Evolutionary conservation across 139 green algal species (phyloP).

Genomic region (Chlorella sp.): DNA sequence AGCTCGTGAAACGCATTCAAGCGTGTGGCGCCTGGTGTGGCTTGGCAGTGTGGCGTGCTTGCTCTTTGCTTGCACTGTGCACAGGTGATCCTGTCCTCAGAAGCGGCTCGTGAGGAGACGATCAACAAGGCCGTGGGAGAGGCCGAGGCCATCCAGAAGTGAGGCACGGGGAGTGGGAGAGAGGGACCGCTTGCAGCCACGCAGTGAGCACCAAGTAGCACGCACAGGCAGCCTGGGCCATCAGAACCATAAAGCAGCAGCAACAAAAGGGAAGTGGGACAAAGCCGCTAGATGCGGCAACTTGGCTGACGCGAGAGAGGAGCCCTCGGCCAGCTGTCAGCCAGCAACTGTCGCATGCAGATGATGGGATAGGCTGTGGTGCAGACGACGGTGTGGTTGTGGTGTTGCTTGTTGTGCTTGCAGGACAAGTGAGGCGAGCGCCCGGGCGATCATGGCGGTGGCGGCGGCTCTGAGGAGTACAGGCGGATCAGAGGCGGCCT

Average conservation of each 20-base stretch:
- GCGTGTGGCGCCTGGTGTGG: too few species aligned
- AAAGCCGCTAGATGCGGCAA: not conserved
- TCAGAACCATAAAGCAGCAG: too few species aligned
- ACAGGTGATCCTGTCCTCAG: constrained; percentile 80
- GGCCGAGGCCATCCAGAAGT: constrained; percentile 36
- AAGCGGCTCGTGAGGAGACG: constrained; percentile 67
- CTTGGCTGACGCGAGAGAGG: not conserved
- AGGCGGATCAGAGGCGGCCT: constrained; percentile 62
- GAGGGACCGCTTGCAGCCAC: too few species aligned
- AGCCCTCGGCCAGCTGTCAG: not conserved
- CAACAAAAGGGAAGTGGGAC: not conserved
- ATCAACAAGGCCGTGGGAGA: constrained; percentile 83
- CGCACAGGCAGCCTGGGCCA: too few species aligned
- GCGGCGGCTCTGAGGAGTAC: constrained; percentile 38
- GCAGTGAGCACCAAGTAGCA: too few species aligned
- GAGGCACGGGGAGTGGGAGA: too few species aligned
- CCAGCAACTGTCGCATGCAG: constrained; percentile 4
- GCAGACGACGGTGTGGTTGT: too few species aligned
- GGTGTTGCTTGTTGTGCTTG: too few species aligned
- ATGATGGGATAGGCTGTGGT: too few species aligned
- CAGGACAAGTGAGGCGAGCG: constrained; percentile 56
- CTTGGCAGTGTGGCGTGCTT: not conserved
- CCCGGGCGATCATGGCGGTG: constrained; percentile 56
- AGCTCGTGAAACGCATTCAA: too few species aligned
- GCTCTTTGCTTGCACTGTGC: not conserved